Evolutionary conservation across 1,284 basidiomycete species (phyloP), one percentile per base, ranked within the genome.

Genomic region (Trichosporon inkin): DNA sequence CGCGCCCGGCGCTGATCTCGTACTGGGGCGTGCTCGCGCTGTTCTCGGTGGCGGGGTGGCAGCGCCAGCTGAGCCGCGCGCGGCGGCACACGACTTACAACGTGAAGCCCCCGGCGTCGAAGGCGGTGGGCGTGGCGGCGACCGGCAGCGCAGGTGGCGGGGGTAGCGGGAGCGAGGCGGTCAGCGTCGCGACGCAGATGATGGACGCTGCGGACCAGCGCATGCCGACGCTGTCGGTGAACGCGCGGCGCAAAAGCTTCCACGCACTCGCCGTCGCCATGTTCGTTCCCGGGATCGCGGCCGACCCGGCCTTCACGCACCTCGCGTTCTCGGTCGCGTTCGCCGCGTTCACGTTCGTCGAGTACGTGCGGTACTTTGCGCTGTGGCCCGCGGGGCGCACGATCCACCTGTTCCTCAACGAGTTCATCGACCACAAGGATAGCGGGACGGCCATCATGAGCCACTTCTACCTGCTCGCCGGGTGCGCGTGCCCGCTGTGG

Each of bases 341-440:
- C 75, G 87, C 93, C 6, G 77, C 91, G 63, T 97, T 97, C 80
- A 91, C 87, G n/a, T 96, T 97, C 74, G 86, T 89, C 58, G 93
- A 97, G 80, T 97, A 96, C 79, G 84, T 95, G 65, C 89, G 96
- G 54, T 99, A 98, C 79, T 99, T 98, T 78, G 96, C 96, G 35
- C 84, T 99, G 34, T 98, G 95, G 79, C 96, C 96, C 3, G 89
- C 98, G 69, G 93, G 94, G 8, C 95, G 91, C 5, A 83, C 86
- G 11, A 85, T 99, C 24, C 96, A 99, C 79, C 81, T 98, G 62
- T 99, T 99, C 79, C 87, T 99, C 84, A 90, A 89, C 80, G 95
- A 99, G 77, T 99, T 99, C 72, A 81, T 98, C 72, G 96, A 99
- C 83, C 78, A 88, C 68, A 93, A 94, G 80, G 96, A 99, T 77